Evolutionary conservation across 2,329 filamentous ascomycete genomes (phyloP), one percentile per base, ranked within the genome.

Genomic region (Xylariales sp.): DNA sequence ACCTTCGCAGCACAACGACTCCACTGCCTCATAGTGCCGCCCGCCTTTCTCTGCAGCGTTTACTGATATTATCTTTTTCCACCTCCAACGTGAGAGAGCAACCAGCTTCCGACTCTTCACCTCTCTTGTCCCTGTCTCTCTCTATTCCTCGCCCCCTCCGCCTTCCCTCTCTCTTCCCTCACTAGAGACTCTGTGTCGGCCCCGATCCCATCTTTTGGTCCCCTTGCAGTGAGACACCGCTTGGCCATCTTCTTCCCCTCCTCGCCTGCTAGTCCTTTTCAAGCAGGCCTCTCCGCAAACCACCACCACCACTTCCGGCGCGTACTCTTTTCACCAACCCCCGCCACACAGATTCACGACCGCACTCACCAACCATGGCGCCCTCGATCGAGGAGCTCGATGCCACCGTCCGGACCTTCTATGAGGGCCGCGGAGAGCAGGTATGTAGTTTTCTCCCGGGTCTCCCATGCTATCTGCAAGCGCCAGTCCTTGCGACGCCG

Each of bases 351-450:
- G 24, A 38, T 18, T 30, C 20, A 38, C 35, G 16, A 27, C 15
- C 34, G 23, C 24, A 11, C 7, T 17, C 15, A 23, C 38, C 40
- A 52, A 69, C 61, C 64, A 83, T 83, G 80, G 72, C 79, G 62
- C 71, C 78, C 62, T 72, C 85, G 57, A 91, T 98, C 67, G 81
- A 85, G 66, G 93, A 98, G 81, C 82, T 98, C 73, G 93, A 98
- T 79, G 83, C 76, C 66, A 93, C 89, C 52, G 91, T 97, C 76
- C 90, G 87, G 64, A 82, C 88, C 72, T 97, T 98, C 70, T 98
- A 95, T 61, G 91, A 97, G 71, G 90, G 90, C 62, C 86, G 91
- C 65, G 93, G 93, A 55, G 88, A 96, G 45, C 79, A 89, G 74
- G 89, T 95, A 74, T 56, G 83, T 69, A 45, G 38, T 50, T 18